Base-by-base conservation (phyloP, 768 basidiomycete species). In the Kwoniella heveanensis region DNA sequence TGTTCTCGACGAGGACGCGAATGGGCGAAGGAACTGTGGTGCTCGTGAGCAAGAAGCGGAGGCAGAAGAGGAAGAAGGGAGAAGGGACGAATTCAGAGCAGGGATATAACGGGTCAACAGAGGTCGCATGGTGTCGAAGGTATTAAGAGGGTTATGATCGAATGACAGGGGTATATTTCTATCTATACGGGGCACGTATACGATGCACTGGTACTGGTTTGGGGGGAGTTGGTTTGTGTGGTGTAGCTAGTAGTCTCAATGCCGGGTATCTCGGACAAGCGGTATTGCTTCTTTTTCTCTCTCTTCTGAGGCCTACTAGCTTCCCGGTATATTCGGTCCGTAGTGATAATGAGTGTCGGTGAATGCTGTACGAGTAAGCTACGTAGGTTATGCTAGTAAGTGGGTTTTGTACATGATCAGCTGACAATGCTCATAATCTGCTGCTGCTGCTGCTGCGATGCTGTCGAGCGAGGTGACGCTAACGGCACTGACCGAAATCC, bases 321-420 rank as follows among this genome's bases (percentile, higher is more conserved):
- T 44, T 44, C 39, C 39, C 39, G 39, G 39, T 44, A 44, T 44
- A 44, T 44, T 44, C 39, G 39, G 39, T 44, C 39, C 39, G 39
- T 44, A n/a, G n/a, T n/a, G n/a, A n/a, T n/a, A n/a, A n/a, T n/a
- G 32, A 36, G 13, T 36, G 32, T 36, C 7, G 6, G 32, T 36
- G 32, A n/a, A n/a, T n/a, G n/a, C n/a, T n/a, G n/a, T n/a, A n/a
- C n/a, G n/a, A n/a, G n/a, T n/a, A n/a, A n/a, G n/a, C n/a, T n/a
- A n/a, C n/a, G n/a, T n/a, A n/a, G n/a, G n/a, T n/a, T n/a, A n/a
- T n/a, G n/a, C n/a, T n/a, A n/a, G n/a, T n/a, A n/a, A n/a, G n/a
- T n/a, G n/a, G n/a, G n/a, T n/a, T n/a, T n/a, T n/a, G n/a, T n/a
- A n/a, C 7, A 36, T 36, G 32, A 13, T 36, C 32, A 36, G 32